Conservation (phyloP, 768 basidiomycete species). For the Pisolithus microcarpus region DNA sequence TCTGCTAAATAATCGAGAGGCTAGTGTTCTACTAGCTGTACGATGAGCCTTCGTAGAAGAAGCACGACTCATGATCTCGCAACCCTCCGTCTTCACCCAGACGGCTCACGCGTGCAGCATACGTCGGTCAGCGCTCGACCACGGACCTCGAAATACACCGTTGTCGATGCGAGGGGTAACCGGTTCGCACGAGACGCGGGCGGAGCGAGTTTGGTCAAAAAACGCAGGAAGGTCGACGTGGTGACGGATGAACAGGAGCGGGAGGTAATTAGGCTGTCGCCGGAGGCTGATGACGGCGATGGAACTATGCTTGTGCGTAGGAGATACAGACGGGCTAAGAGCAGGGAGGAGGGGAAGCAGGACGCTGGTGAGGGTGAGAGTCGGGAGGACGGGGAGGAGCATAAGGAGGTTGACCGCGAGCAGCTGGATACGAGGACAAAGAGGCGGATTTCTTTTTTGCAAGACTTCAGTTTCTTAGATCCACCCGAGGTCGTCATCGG, state of each 20-base stretch:
- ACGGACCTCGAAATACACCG: conserved; percentile 29
- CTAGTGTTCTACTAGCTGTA: neutral
- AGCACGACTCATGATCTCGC: conserved; percentile 62
- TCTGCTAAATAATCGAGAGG: neutral
- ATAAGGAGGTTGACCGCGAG: conserved; percentile 5
- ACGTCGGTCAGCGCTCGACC: conserved; percentile 28
- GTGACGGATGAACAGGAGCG: conserved; percentile 19
- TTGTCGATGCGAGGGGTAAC: conserved; percentile 46
- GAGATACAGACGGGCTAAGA: neutral
- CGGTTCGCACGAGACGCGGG: conserved; percentile 66
- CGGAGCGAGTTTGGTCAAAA: conserved; percentile 38
- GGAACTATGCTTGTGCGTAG: neutral
- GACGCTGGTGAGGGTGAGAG: conserved; percentile 10
- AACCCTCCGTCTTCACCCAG: conserved; percentile 55
- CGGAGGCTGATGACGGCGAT: conserved; percentile 16
- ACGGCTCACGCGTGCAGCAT: conserved; percentile 54
- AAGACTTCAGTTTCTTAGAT: conserved; percentile 51
- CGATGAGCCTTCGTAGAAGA: conserved; percentile 28
- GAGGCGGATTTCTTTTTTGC: conserved; percentile 40
- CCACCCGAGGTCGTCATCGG: conserved; percentile 17
- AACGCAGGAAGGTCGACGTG: conserved; percentile 21
- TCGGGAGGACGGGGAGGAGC: conserved; percentile 1
- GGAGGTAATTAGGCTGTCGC: conserved; percentile 17
- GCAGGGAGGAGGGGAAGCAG: conserved; percentile 20
- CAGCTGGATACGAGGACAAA: conserved; percentile 21